Base-by-base conservation (phyloP, 2,329 filamentous ascomycete species). In the Scedosporium apiospermum region DNA sequence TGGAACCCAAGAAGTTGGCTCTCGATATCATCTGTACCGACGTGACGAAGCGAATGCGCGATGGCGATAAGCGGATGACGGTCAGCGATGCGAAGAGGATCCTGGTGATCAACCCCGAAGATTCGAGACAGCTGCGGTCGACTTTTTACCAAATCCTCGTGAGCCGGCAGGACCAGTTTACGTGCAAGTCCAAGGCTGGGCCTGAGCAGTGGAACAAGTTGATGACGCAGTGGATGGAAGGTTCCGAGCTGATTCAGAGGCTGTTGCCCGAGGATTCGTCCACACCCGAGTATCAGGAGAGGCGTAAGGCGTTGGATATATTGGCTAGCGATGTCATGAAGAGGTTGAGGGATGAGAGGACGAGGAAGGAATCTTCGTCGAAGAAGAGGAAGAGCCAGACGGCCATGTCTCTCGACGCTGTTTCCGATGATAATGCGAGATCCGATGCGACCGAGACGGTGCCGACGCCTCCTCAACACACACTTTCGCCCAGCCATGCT, bases 1-100 rank as follows among this genome's bases (percentile, higher is more conserved):
- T 23, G 12, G 59, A 41, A 6, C 72, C 82, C 51, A 89, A 87
- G 70, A 81, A 81, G 44, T 78, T 91, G 57, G 89, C 90, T 0
- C 76, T 96, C 4, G 90, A 96, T 71, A 83, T 91, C 57, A 87
- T 96, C 26, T 92, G 89, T 69, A 88, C 85, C 30, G 90, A 93
- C 74, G 88, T 93, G 34, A 93, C 89, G 1, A 95, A 95, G 74
- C 80, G 88, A 21, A 87, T 93, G 78, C 84, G 90, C 18, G 68
- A 84, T 77, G 12, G 85, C 63, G 83, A 86, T 58, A 81, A 79
- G 41, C 79, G 83, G n/a, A 86, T 93, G 81, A 87, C 85, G 0
- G 82, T 93, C 55, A 82, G 85, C 1, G 87, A 92, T 64, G 89
- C 89, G 4, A 93, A 91, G 71, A 89, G 88, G 16, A 67, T 74